phyloP scores from a whole-genome alignment of 805 yeast species.

The Naumovozyma dairenensis region DNA sequence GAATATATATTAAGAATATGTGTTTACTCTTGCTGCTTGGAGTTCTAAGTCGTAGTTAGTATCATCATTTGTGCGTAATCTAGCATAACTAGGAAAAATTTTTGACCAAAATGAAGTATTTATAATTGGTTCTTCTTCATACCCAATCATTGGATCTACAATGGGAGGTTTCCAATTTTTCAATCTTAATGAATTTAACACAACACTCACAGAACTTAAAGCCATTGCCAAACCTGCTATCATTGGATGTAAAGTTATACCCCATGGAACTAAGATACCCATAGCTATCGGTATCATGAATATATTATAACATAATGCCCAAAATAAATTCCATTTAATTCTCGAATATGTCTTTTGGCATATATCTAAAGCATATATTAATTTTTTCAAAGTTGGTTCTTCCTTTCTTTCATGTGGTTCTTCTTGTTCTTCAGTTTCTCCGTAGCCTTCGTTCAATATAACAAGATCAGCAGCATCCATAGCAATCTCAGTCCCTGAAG shows the following conservation, averaged over 20 bases:
- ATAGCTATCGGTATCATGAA: constrained; percentile 89
- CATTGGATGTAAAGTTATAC: constrained; percentile 71
- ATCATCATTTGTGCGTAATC: too few species aligned
- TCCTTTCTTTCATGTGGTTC: too few species aligned
- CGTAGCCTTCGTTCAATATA: constrained; percentile 38
- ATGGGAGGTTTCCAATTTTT: constrained; percentile 47
- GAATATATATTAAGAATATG: too few species aligned
- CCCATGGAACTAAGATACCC: constrained; percentile 78
- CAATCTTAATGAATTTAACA: constrained; percentile 63
- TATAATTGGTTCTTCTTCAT: too few species aligned
- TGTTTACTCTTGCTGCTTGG: too few species aligned
- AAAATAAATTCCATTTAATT: constrained; percentile 70
- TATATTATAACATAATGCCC: constrained; percentile 80
- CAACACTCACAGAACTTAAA: constrained; percentile 81
- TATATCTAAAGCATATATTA: constrained; percentile 55
- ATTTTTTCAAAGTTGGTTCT: constrained; percentile 37
- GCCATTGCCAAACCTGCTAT: constrained; percentile 93
- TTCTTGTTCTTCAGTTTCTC: constrained; percentile 9
- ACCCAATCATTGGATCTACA: too few species aligned
- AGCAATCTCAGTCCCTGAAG: constrained; percentile 92
- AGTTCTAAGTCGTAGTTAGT: too few species aligned
- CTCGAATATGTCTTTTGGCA: constrained; percentile 60
- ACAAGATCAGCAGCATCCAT: constrained; percentile 95
- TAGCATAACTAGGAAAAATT: too few species aligned
- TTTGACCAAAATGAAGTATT: too few species aligned